Conservation (phyloP, 768 basidiomycete species). For the Fomitopsis serialis region DNA sequence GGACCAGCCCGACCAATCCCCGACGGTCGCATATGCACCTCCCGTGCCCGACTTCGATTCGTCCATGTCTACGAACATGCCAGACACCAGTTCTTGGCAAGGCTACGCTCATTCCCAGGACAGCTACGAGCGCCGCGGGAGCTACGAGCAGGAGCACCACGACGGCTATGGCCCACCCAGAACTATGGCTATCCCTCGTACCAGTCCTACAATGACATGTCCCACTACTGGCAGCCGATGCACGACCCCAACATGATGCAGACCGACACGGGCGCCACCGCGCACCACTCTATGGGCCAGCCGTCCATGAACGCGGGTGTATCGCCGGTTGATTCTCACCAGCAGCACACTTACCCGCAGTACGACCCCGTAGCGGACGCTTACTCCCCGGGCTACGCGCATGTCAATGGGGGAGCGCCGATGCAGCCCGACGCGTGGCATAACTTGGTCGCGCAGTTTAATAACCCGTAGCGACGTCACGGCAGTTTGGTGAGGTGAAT, state of each 20-base stretch:
- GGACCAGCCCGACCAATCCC: constrained; percentile 3
- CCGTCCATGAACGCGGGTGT: constrained; percentile 16
- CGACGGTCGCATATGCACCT: neutral
- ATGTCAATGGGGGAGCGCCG: constrained; percentile 7
- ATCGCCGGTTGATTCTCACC: constrained; percentile 3
- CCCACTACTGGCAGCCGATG: neutral
- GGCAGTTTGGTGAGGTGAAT: neutral
- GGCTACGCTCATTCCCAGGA: constrained; percentile 8
- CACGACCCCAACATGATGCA: constrained; percentile 2
- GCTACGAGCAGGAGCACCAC: neutral
- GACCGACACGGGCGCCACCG: neutral
- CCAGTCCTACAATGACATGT: neutral
- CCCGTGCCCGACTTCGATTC: neutral
- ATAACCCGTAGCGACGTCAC: constrained; percentile 7
- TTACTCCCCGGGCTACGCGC: constrained; percentile 1
- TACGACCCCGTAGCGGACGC: neutral
- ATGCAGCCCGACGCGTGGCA: constrained; percentile 19
- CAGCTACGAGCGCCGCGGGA: constrained; percentile 1
- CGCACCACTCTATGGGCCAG: constrained; percentile 7
- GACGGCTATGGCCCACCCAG: neutral
- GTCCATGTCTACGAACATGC: neutral
- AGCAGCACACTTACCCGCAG: constrained; percentile 6
- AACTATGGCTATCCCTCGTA: constrained; percentile 1
- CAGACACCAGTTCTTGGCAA: constrained; percentile 3
- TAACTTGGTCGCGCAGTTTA: constrained; percentile 21